Conservation (phyloP, 1,284 basidiomycete genomes). For the Ustilago hordei region DNA sequence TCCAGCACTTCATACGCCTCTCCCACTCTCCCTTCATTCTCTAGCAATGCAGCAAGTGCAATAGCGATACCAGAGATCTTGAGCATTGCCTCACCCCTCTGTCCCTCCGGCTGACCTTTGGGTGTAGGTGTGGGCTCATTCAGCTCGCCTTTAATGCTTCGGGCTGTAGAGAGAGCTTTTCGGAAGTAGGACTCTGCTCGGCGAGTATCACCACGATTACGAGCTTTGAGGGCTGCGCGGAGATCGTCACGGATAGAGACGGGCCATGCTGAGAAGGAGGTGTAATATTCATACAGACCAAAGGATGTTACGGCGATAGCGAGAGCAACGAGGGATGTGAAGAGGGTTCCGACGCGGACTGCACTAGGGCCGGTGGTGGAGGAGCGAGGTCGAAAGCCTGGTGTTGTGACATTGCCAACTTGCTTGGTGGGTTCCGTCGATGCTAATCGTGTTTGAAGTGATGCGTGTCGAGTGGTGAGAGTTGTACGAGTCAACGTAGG, state of each 20-base stretch:
- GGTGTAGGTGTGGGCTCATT: conserved; percentile 42
- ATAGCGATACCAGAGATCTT: conserved; percentile 69
- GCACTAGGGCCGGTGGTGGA: conserved; percentile 20
- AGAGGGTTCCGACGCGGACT: conserved; percentile 46
- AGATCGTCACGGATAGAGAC: conserved; percentile 64
- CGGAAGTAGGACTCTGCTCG: conserved; percentile 61
- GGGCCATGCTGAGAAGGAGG: conserved; percentile 68
- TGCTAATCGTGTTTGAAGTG: neutral
- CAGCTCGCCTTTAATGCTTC: conserved; percentile 41
- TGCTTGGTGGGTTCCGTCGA: conserved; percentile 18
- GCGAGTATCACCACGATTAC: conserved; percentile 59
- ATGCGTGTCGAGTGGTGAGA: neutral
- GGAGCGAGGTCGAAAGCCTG: conserved; percentile 34
- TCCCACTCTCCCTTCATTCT: conserved; percentile 51
- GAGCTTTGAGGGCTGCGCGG: conserved; percentile 65
- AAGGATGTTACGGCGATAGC: conserved; percentile 64
- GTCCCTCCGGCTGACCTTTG: conserved; percentile 18
- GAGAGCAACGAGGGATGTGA: conserved; percentile 53
- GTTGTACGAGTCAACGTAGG: neutral
- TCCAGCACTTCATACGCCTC: conserved; percentile 52
- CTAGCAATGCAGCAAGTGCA: conserved; percentile 64
- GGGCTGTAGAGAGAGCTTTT: conserved; percentile 56
- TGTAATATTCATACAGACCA: conserved; percentile 68
- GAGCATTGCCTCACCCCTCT: conserved; percentile 48
- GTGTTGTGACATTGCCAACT: conserved; percentile 40